Base-by-base conservation (phyloP, 2,329 filamentous ascomycete genomes). In the Hypoxylon sp. region DNA sequence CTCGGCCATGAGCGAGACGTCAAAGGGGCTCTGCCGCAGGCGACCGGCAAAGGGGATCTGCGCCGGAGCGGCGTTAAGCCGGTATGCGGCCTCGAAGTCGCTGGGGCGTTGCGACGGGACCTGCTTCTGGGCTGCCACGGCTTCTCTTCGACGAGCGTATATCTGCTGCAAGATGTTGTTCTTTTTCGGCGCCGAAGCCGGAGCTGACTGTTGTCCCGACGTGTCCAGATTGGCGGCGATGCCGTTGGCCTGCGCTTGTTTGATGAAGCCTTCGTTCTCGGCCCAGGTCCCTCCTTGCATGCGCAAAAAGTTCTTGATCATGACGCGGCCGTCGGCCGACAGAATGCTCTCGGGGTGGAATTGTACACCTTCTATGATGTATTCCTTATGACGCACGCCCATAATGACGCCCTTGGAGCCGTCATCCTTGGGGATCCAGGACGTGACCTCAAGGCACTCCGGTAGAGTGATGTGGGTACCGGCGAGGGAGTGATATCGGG, bases 341-440 rank as follows among this genome's bases (percentile, higher is more conserved):
- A 99, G 79, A 55, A 99, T 99, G 73, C 94, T 98, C 76, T 99
- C 95, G 0, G 95, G 95, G 68, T 99, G 95, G 69, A 98, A 99
- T 72, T 99, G 95, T 13, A 99, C 95, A 35, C 93, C 95, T 74
- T 99, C 95, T n/a, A 98, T 83, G 1, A 91, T 84, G 69, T 88
- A 90, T 70, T 95, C 85, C 78, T 94, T 97, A 79, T 99, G 95
- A 41, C 95, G 88, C 41, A 99, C 90, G 42, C 95, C 95, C 89
- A 98, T 97, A 67, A 99, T 99, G 58, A 98, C 87, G 24, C 90
- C 91, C 64, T 90, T 92, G 24, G 86, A 86, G 48, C 88, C 88
- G 71, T 93, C 90, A 13, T 88, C 86, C 64, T 86, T 86, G 26
- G 87, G 83, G 51, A 95, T 92, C 88, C 92, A 97, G 40, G 95